Base-by-base conservation (phyloP, 345 rosid species). In the Salix exigua region DNA sequence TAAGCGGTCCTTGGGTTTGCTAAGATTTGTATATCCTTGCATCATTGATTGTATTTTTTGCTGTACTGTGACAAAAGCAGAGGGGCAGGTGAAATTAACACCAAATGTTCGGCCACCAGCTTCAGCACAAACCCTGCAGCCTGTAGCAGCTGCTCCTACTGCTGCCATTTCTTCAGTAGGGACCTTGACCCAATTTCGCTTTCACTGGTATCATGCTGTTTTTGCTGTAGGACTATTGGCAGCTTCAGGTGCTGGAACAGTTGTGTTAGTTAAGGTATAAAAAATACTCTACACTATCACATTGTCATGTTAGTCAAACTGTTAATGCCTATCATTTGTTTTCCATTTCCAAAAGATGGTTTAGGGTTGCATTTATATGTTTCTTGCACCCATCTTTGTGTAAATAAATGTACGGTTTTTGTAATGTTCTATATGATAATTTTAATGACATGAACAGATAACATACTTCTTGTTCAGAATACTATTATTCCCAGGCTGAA, bases 161-260 rank as follows among this genome's bases (percentile, higher is more conserved):
- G 84, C 79, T 70, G 83, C 78, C 71, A 71, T 82, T 73, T 77
- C 92, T 4, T 75, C 89, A 37, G 73, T 26, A 19, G 85, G 83
- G 60, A 71, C 85, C 14, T 80, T 83, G 72, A 58, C 86, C 9
- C 71, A 48, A 33, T 58, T 70, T 5, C 85, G 78, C 16, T 89
- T 91, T 87, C 93, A 86, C 74, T 96, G 98, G 98, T 91, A 90
- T 79, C 96, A 96, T 87, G 97, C 91, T 78, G 74, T 86, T 83
- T 72, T 83, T 79, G 93, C 95, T 75, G 86, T 96, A 13, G 98
- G 98, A 64, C 68, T 90, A 33, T 76, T 96, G 71, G 97, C 98
- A 23, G 92, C 83, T 63, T 92, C 98, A 62, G 94, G 98, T 85
- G 97, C 94, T 64, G 97, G 98, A 70, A 88, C 97, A 35, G 95